Evolutionary conservation across 192 early-diverging fungal species (phyloP).

Genomic region (Dispira parvispora): DNA sequence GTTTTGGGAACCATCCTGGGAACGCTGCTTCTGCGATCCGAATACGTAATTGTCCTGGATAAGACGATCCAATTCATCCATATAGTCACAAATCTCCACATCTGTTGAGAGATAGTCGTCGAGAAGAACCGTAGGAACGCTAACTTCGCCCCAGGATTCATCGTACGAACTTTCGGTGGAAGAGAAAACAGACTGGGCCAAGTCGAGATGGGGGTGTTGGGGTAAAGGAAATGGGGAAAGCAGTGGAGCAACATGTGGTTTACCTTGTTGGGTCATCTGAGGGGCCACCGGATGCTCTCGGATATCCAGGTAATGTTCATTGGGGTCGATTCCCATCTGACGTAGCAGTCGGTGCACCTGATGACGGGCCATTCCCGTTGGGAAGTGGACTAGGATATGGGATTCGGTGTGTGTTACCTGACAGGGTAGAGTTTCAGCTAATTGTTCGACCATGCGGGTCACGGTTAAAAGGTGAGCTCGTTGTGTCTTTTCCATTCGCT

Average conservation of each 20-base stretch:
- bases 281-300: not conserved
- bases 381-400: not conserved
- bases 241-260: not conserved
- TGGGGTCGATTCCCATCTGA: not conserved
- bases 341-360: slow-evolving; percentile 2
- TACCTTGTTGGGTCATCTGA: not conserved
- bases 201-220: not conserved
- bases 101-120: not conserved
- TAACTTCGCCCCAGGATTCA: not conserved
- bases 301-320: not conserved
- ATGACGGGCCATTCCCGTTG: not conserved
- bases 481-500: not conserved
- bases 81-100: not conserved
- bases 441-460: not conserved
- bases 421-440: not conserved
- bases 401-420: not conserved
- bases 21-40: not conserved
- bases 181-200: slow-evolving; percentile 1
- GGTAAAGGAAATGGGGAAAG: not conserved
- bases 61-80: not conserved
- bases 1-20: not conserved
- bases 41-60: slow-evolving; percentile 5
- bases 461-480: not conserved
- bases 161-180: not conserved
- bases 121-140: not conserved